Evolutionary conservation across 257 asterid species (phyloP).

Genomic region (Forsythia viridissima): DNA sequence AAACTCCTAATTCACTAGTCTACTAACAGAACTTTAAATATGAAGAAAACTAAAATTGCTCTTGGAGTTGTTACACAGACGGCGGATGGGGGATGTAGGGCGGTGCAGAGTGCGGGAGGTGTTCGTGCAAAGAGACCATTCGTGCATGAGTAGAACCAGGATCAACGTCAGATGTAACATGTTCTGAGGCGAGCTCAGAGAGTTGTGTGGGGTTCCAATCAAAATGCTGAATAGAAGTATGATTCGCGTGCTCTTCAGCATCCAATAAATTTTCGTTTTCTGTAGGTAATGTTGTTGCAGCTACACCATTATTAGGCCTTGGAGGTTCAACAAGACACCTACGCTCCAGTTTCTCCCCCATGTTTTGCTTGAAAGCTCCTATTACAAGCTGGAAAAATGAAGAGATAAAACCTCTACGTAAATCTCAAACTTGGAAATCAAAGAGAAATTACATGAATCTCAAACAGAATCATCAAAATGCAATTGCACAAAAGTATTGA

Average conservation of each 20-base stretch:
- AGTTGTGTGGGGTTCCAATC: slow-evolving; percentile 23
- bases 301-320: slow-evolving; percentile 10
- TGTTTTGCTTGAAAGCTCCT: slow-evolving; percentile 27
- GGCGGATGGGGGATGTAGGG: slow-evolving; percentile 1
- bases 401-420: neutral
- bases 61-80: neutral
- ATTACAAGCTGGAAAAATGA: slow-evolving; percentile 23
- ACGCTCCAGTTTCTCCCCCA: slow-evolving; percentile 11
- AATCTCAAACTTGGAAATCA: neutral
- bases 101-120: neutral
- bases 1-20: neutral
- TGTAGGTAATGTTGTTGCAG: slow-evolving; percentile 8
- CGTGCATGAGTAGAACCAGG: slow-evolving; percentile 5
- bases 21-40: neutral
- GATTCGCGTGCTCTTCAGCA: slow-evolving; percentile 3
- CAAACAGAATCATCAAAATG: neutral
- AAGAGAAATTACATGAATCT: neutral
- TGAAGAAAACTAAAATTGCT: neutral
- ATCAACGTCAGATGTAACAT: slow-evolving; percentile 16
- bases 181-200: slow-evolving; percentile 4
- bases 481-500: neutral
- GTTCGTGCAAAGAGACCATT: neutral
- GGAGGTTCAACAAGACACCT: slow-evolving; percentile 15
- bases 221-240: slow-evolving; percentile 12
- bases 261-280: neutral